Base-by-base conservation (phyloP, 805 yeast genomes). In the Ogataea haglerorum region DNA sequence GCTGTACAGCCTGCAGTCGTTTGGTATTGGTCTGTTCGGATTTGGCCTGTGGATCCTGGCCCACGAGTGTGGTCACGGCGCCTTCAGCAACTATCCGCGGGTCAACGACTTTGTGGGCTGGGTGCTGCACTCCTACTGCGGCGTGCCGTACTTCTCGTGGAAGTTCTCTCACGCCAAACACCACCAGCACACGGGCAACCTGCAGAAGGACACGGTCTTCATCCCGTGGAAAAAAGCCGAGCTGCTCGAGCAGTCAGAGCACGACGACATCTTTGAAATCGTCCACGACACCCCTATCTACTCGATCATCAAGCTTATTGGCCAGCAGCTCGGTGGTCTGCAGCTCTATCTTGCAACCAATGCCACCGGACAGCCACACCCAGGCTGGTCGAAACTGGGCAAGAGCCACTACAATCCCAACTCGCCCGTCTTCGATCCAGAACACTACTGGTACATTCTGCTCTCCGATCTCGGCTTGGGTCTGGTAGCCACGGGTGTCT, bases 1-100 rank as follows among this genome's bases (percentile, higher is more conserved):
- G 1, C 58, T 68, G 6, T 75, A 74, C 76, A 49, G 53, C 39
- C 54, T 63, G 19, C 65, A 70, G 48, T 59, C 71, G 31, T 63
- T 59, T 49, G 43, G 57, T 44, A 61, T 67, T 48, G 75, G 80
- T 40, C 62, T 75, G 43, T 69, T 75, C 48, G 77, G 78, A 6
- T 70, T 75, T 42, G 83, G 84, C 31, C 58, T 76, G 37, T 78
- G 82, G 83, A 74, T 78, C 46, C 59, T 78, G 56, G 81, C 80
- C 34, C 82, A 76, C 56, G 82, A 76, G 61, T 78, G 83, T 66
- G 82, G 83, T 30, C 84, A 78, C 57, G 73, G 72, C 38, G 82
- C 82, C 14, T 78, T 78, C 55, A 70, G 78, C 27, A 80, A 77
- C 51, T 74, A 74, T 52, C 68, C 64, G 43, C 58, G 57, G 52